Base-by-base conservation (phyloP, 805 yeast genomes). In the Jamesozyma gamospora region DNA sequence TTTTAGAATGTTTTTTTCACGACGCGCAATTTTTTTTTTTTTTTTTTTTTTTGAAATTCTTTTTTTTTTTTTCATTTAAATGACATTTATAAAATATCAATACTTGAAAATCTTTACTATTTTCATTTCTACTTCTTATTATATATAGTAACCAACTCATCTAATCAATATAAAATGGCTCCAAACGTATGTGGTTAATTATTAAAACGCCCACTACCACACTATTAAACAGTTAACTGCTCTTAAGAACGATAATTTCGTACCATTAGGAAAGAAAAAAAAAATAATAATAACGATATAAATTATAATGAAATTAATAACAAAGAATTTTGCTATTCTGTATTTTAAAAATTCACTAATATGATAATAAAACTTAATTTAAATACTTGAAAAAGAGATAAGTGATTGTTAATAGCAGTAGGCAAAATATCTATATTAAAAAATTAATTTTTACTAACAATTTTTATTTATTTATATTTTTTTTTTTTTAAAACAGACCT, bases 151-250 rank as follows among this genome's bases (percentile, higher is more conserved):
- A 41, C 24, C 44, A 38, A 35, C 36, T 27, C 28, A 37, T 33
- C 41, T 26, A 35, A 30, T 40, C 40, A 35, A 39, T 25, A 32
- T 28, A 47, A 44, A 50, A 50, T 83, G 94, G 94, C 94, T 79
- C 94, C 94, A 80, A 81, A 79, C 70, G 92, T 82, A 82, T 71
- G 92, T 82, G 15, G 19, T 25, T 34, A 34, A 25, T 16, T n/a
- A 17, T n/a, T 12, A n/a, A 13, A 12, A 21, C 13, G 35, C 35
- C 35, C n/a, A 8, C 9, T 15, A 28, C 13, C 7, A 12, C 10
- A 32, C 27, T 24, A 32, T 32, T 24, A 21, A 32, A 27, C 5
- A 25, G 19, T 32, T 21, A 21, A 19, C 15, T n/a, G 21, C 16
- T 32, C 35, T 32, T 32, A 5, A 29, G 19, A 4, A n/a, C n/a